Base-by-base conservation (phyloP, 495 filamentous ascomycete genomes). In the Talaromyces trachyspermus region DNA sequence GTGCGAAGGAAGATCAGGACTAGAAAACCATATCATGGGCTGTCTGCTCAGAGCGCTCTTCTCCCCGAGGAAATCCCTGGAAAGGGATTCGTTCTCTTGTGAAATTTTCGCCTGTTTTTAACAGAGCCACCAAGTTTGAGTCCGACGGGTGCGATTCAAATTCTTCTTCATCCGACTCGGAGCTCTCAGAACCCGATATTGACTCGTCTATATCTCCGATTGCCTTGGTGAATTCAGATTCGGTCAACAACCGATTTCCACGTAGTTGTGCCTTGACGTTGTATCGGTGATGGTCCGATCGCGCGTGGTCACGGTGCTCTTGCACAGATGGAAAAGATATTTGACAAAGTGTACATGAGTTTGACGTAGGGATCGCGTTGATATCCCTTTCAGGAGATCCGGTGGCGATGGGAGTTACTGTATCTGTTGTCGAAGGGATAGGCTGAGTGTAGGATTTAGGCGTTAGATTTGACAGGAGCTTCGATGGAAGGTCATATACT, bases 241-340 rank as follows among this genome's bases (percentile, higher is more conserved):
- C 92, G 9, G 78, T 75, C 1, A 95, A 81, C 0, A 81, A 68
- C 9, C 69, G 71, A 37, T 70, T 74, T 0, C 86, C 87, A 44
- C 83, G 75, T 26, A 95, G 64, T 67, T 86, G 91, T 58, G 86
- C 88, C 62, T 95, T 96, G 40, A 96, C 61, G 60, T 98, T 98
- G 64, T 95, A 97, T 46, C 84, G 76, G 64, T 98, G 92, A 38
- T 91, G 74, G 61, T 98, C 92, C n/a, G 90, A 95, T 45, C 84
- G 82, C 20, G 86, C 80, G 69, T 98, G 92, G 43, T 77, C 74
- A 36, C 86, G 78, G 55, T 98, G 94, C 43, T 95, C 89, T 54
- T 82, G 74, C 20, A 95, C 80, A 20, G 70, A 84, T 20, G 64
- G 53, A 54, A 87, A 92, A 0, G 74, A 68, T 14, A 87, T 70